Evolutionary conservation across 805 yeast genomes (phyloP), one percentile per base, ranked within the genome.

Genomic region (Lipomyces yamanashiensis): DNA sequence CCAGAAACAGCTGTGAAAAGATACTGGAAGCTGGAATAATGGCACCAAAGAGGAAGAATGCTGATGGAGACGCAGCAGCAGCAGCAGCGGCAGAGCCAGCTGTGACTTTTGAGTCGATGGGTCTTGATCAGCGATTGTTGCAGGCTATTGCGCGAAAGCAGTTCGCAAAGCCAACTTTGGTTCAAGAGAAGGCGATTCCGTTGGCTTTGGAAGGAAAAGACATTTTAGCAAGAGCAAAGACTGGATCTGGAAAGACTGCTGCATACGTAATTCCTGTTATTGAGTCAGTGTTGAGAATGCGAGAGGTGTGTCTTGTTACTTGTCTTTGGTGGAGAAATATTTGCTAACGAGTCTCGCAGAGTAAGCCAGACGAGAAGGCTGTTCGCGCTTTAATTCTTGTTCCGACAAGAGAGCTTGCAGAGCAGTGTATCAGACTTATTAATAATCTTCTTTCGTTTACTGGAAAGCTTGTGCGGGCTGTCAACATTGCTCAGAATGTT

Each of bases 201-300:
- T 78, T 95, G 55, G 97, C 99, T 0, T 77, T 95, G 58, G 95
- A 93, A 70, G 89, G 88, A 73, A 87, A 92, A 78, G 98, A 93
- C 74, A 88, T 93, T 67, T 88, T 93, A 53, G 98, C 98, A 44
- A 87, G 89, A 74, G 97, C 98, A 7, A 86, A 90, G 33, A 93
- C 99, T 0, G 99, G 99, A 3, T 89, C 97, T 8, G 98, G 98
- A 68, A 93, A 93, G 76, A 93, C 98, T 0, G 89, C 90, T 10
- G 96, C 98, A 1, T 93, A 93, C 74, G 77, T 88, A 67, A 83
- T 93, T 54, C 99, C 99, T 7, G 87, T 95, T 17, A 75, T 95
- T 47, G 96, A 95, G 75, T 82, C 86, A 47, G 83, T 95, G 47
- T 78, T 93, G 63, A 78, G 80, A 15, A 21, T 49, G 17, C 53